phyloP scores from a whole-genome alignment of 768 basidiomycete genomes.

The Pholiota conissans region DNA sequence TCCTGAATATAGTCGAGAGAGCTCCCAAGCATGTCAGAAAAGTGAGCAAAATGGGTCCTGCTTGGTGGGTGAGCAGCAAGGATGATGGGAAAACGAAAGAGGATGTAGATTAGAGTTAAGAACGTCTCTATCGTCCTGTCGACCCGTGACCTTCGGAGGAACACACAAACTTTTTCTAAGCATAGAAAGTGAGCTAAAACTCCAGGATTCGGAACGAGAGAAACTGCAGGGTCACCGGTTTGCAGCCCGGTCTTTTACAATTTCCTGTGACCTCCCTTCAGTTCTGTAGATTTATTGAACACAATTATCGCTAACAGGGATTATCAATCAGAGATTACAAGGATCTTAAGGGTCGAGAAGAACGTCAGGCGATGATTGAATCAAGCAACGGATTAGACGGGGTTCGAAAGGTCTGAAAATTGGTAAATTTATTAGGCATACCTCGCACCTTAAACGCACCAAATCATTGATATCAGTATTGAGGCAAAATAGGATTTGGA shows the following conservation, averaged over 20 bases:
- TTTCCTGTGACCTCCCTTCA: no score
- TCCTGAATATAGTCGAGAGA: constrained; percentile 17
- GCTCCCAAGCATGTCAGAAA: constrained; percentile 24
- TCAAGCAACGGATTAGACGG: neutral
- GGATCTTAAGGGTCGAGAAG: neutral
- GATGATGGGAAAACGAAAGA: constrained; percentile 13
- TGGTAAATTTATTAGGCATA: neutral
- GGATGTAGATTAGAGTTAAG: constrained; percentile 24
- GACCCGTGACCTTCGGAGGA: constrained; percentile 33
- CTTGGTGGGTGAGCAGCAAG: constrained; percentile 8
- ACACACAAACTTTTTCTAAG: constrained; percentile 9
- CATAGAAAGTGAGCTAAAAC: constrained; percentile 8
- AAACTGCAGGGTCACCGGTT: neutral
- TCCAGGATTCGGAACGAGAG: neutral
- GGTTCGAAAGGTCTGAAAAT: neutral
- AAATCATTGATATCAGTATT: neutral
- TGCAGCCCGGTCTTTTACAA: neutral
- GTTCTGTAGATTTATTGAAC: no score
- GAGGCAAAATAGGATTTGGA: neutral
- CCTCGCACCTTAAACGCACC: neutral
- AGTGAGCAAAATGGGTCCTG: neutral
- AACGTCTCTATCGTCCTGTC: constrained; percentile 11
- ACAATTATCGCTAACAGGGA: neutral
- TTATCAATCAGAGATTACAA: neutral
- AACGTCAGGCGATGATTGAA: neutral